Percentiles rank a stretch among this genome's conserved stretches.
Evolutionary conservation across 2,329 filamentous ascomycete genomes (phyloP).

Genomic region (Colletotrichum costaricense): DNA sequence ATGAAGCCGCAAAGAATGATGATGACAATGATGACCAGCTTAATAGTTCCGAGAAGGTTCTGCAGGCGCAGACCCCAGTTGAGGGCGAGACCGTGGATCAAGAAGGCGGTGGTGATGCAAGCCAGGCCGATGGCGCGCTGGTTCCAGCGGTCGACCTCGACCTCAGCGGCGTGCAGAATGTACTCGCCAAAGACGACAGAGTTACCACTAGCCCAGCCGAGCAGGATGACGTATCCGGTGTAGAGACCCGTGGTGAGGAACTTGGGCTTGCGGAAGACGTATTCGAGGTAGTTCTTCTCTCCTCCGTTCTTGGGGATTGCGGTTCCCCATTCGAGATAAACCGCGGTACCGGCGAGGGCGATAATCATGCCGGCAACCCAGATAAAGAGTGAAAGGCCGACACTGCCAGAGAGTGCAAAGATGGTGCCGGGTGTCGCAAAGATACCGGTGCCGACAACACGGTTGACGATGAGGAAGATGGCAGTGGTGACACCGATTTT

Average conservation of each 20-base stretch:
- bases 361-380: conserved; percentile 74
- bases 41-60: conserved; percentile 73
- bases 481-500: conserved; percentile 68
- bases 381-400: conserved; percentile 71
- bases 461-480: conserved; percentile 71
- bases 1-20: conserved; percentile 73
- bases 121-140: conserved; percentile 74
- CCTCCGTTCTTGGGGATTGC: conserved; percentile 73
- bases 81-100: conserved; percentile 72
- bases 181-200: conserved; percentile 79
- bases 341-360: conserved; percentile 70
- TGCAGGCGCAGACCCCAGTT: conserved; percentile 76
- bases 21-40: conserved; percentile 73
- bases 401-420: conserved; percentile 66
- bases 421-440: conserved; percentile 73
- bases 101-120: conserved; percentile 72
- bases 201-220: conserved; percentile 75
- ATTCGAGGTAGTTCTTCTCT: conserved; percentile 77
- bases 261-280: conserved; percentile 68
- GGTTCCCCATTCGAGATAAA: conserved; percentile 75
- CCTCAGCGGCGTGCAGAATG: conserved; percentile 72
- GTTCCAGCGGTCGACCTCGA: conserved; percentile 74
- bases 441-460: conserved; percentile 75
- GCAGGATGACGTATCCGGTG: conserved; percentile 69
- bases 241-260: conserved; percentile 73